Base-by-base conservation (phyloP, 2,329 filamentous ascomycete genomes). In the Fusarium scirpi region DNA sequence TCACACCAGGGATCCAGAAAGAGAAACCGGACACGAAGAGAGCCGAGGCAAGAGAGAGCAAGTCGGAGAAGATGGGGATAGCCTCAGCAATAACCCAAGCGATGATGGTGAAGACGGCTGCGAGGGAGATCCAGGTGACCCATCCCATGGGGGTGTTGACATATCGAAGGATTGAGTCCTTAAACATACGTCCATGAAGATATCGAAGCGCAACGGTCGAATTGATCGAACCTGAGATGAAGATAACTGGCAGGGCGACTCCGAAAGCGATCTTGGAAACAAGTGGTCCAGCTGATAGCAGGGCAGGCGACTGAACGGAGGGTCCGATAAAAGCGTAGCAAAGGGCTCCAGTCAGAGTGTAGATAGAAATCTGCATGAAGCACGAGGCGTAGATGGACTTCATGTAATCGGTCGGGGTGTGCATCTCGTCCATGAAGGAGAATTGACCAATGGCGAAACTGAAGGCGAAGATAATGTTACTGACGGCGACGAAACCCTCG, bases 201-300 rank as follows among this genome's bases (percentile, higher is more conserved):
- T 71, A 71, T 57, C 69, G 65, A 11, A 69, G 65, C 5, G 69
- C 69, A 38, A 71, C 69, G 1, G 69, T 72, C 0, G 69, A 71
- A 27, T 71, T 71, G 46, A 71, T 71, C 9, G 69, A 71, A 29
- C 69, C 69, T 3, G 69, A 71, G 24, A 71, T 71, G 22, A 80
- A 29, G 81, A 85, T 67, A 72, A 82, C 75, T 7, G 91, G 91
- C 3, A 91, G 81, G 0, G 90, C 91, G 65, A 93, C 80, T 32
- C 90, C 91, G 73, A 91, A 93, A 2, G 90, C 90, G 18, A 93
- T 80, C 75, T 92, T 91, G 38, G 87, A 86, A n/a, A 92, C 79
- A 1, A 85, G 70, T 6, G 81, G 80, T 5, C 87, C 85, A 9
- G 91, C 89, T 1, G 90, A 91, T 5, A 91, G 86, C 8, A 94